A percentile compares a stretch with the other conserved stretches of the same genome.
Conservation (phyloP, 306 rosid species). For the Cajanus cajan region DNA sequence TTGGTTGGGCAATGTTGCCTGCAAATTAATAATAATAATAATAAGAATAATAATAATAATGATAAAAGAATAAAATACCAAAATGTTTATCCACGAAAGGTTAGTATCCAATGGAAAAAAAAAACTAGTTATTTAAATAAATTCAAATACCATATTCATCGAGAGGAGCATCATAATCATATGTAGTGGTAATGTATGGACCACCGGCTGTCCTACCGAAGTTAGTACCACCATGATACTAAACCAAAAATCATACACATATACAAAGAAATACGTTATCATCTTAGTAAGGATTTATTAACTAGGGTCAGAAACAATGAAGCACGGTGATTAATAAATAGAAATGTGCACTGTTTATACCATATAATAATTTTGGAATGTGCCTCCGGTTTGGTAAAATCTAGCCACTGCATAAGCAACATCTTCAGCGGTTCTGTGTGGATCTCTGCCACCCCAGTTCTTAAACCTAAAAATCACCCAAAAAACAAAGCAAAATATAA, state of each 20-base stretch:
- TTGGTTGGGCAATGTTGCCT: slow-evolving; percentile 55
- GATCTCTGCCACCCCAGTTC: slow-evolving; percentile 59
- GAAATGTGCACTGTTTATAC: not conserved
- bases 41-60: no score
- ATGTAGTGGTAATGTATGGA: slow-evolving; percentile 56
- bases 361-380: slow-evolving; percentile 64
- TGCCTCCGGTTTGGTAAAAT: slow-evolving; percentile 61
- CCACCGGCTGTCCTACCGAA: slow-evolving; percentile 61
- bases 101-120: not conserved
- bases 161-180: slow-evolving; percentile 65
- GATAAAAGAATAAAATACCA: not conserved
- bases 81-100: not conserved
- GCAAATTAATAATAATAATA: no score
- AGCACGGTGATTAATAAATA: not conserved
- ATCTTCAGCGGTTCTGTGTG: slow-evolving; percentile 61
- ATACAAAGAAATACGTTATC: no score
- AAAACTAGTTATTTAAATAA: not conserved
- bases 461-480: slow-evolving; percentile 42
- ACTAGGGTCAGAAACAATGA: not conserved
- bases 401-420: slow-evolving; percentile 58
- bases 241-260: not conserved
- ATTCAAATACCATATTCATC: slow-evolving; percentile 48
- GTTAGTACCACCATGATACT: slow-evolving; percentile 70
- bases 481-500: not conserved
- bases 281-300: not conserved